phyloP scores from a whole-genome alignment of 2,329 filamentous ascomycete species.

The Verticillium albo-atrum region DNA sequence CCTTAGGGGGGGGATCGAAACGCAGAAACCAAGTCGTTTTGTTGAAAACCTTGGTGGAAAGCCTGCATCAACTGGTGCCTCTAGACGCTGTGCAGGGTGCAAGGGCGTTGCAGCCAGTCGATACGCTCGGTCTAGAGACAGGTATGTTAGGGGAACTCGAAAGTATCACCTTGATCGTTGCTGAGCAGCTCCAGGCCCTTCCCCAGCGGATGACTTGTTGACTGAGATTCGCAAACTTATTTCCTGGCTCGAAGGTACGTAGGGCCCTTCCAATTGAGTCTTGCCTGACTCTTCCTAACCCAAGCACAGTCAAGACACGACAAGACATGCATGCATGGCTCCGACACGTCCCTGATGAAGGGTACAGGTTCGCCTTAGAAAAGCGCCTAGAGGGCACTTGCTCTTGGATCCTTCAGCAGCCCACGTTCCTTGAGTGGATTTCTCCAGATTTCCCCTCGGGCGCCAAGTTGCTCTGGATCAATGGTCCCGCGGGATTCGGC shows the following conservation, averaged over 20 bases:
- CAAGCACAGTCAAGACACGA: background rate
- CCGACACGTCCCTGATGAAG: constrained; percentile 3
- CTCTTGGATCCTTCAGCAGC: constrained; percentile 18
- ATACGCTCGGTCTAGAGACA: background rate
- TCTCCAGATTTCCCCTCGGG: constrained; percentile 1
- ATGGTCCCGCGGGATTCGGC: constrained; percentile 24
- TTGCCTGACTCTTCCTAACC: background rate
- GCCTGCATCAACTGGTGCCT: constrained; percentile 8
- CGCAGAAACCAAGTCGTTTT: constrained; percentile 4
- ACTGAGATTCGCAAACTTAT: background rate
- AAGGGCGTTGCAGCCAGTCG: background rate
- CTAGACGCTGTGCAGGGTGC: background rate
- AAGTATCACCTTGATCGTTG: background rate
- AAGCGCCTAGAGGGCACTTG: constrained; percentile 18
- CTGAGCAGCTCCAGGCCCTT: background rate
- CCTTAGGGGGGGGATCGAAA: constrained; percentile 7
- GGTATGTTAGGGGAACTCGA: background rate
- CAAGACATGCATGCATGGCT: constrained; percentile 14
- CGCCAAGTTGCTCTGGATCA: constrained; percentile 23
- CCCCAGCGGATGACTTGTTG: background rate
- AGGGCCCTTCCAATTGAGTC: background rate
- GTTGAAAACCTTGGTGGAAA: constrained; percentile 5
- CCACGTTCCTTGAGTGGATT: constrained; percentile 14
- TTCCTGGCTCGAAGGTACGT: background rate
- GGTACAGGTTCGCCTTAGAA: constrained; percentile 14